A percentile compares a stretch with the other conserved stretches of the same genome.
Evolutionary conservation across 345 rosid species (phyloP).

Genomic region (Ricinus communis): DNA sequence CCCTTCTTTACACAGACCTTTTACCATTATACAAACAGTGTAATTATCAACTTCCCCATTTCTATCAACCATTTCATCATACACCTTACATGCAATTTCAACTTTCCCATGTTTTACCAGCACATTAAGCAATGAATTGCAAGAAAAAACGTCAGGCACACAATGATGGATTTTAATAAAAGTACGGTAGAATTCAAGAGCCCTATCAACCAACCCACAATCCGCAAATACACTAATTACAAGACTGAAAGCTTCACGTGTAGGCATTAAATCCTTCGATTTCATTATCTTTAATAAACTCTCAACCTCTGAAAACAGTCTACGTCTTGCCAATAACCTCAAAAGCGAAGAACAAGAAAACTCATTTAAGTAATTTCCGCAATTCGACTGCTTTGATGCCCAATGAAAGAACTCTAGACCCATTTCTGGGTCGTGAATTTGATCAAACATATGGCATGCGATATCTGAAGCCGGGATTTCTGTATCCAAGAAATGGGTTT

Average conservation of each 20-base stretch:
- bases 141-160: constrained; percentile 60
- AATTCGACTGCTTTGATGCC: constrained; percentile 39
- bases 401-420: constrained; percentile 63
- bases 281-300: constrained; percentile 42
- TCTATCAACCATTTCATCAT: constrained; percentile 58
- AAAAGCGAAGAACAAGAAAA: constrained; percentile 67
- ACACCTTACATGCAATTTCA: constrained; percentile 53
- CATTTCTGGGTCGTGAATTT: constrained; percentile 53
- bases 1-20: constrained; percentile 71
- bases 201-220: constrained; percentile 50
- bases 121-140: constrained; percentile 61
- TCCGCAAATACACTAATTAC: constrained; percentile 55
- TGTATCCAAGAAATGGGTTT: constrained; percentile 35
- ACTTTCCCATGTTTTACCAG: constrained; percentile 37
- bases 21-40: constrained; percentile 61
- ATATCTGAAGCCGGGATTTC: constrained; percentile 48
- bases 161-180: constrained; percentile 27
- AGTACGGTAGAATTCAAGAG: constrained; percentile 49
- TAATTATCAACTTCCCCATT: constrained; percentile 61
- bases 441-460: constrained; percentile 65
- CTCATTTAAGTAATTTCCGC: constrained; percentile 37
- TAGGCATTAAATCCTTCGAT: constrained; percentile 43
- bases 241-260: constrained; percentile 57
- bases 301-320: constrained; percentile 52
- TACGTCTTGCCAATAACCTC: constrained; percentile 61